Evolutionary conservation across 1,284 basidiomycete genomes (phyloP).

Genomic region (Schizophyllum commune): DNA sequence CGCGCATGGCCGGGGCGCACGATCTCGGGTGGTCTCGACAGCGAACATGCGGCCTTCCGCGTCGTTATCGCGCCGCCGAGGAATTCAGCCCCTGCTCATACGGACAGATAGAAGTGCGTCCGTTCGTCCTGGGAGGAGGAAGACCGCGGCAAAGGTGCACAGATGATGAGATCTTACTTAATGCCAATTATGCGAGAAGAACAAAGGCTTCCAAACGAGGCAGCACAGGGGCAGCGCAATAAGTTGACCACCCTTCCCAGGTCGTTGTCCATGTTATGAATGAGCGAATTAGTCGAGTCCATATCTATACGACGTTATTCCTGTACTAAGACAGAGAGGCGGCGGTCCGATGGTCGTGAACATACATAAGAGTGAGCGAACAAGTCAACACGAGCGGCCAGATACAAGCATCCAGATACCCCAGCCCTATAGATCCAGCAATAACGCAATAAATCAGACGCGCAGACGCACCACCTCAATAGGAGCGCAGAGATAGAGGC

Average conservation of each 20-base stretch:
- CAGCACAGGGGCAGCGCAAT: neutral
- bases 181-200: neutral
- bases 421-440: neutral
- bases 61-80: neutral
- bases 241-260: neutral
- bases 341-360: neutral
- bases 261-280: neutral
- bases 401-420: neutral
- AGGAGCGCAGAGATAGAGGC: neutral
- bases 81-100: neutral
- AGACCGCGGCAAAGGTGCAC: neutral
- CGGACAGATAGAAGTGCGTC: neutral
- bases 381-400: neutral
- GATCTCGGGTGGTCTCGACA: neutral
- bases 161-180: neutral
- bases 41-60: neutral
- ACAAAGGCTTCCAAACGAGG: neutral
- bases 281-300: neutral
- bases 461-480: too few species aligned
- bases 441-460: neutral
- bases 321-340: neutral
- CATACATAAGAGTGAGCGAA: neutral
- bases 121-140: neutral
- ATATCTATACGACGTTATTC: neutral
- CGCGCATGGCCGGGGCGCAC: neutral